These are phyloP conservation scores for Kurtzmaniella quercitrusa DNA, from an alignment of 1,139 yeast genomes.

Conservation along the genomic window DNA sequence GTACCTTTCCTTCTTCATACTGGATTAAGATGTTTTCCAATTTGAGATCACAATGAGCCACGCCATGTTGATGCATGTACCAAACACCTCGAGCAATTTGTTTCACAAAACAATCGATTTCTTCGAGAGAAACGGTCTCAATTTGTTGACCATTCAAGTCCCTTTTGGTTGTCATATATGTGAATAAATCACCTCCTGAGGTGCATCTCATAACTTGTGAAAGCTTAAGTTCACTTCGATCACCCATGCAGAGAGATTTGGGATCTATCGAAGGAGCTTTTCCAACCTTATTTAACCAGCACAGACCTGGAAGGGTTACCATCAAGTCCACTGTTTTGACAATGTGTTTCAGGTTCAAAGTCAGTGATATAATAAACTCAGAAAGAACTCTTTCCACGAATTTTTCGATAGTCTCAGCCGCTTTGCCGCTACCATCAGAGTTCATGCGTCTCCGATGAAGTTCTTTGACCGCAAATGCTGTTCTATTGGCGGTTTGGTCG, in stretches of 20 bases:
- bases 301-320: conserved; percentile 25
- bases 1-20: conserved; percentile 41
- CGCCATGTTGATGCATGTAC: conserved; percentile 70
- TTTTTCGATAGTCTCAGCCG: conserved; percentile 51
- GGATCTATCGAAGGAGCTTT: not conserved
- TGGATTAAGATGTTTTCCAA: conserved; percentile 56
- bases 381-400: conserved; percentile 69
- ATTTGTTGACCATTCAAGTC: conserved; percentile 14
- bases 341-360: conserved; percentile 66
- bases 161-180: conserved; percentile 23
- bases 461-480: conserved; percentile 69
- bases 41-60: conserved; percentile 71
- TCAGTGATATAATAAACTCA: conserved; percentile 73
- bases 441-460: conserved; percentile 25
- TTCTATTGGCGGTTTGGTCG: conserved; percentile 18
- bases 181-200: conserved; percentile 66
- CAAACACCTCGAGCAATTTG: conserved; percentile 62
- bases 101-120: conserved; percentile 67
- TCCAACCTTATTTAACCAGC: conserved; percentile 1
- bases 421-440: conserved; percentile 31
- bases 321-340: conserved; percentile 66
- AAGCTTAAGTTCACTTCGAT: conserved; percentile 39
- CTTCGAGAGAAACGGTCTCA: conserved; percentile 36
- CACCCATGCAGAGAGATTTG: not conserved
- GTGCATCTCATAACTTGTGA: conserved; percentile 79